A percentile compares a stretch with the other conserved stretches of the same genome.
Conservation (phyloP, 495 filamentous ascomycete species). For the Paragyromitra xinjiangensis region DNA sequence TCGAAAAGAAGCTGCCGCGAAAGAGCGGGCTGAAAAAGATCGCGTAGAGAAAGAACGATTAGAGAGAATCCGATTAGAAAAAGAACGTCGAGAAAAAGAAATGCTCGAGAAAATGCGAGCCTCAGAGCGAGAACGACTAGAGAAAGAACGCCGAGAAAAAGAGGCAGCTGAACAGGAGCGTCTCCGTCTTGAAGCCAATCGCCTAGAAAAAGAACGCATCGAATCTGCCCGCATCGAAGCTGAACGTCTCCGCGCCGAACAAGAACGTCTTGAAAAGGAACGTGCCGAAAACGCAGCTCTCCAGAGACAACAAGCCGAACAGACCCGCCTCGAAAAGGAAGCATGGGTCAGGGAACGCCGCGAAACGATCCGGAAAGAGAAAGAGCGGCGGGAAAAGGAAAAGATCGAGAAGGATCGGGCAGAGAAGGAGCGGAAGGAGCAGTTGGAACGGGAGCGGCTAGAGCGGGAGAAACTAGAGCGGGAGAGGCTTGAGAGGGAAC, state of each 20-base stretch:
- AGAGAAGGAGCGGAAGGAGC: conserved; percentile 55
- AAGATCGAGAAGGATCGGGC: conserved; percentile 45
- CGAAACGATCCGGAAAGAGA: conserved; percentile 59
- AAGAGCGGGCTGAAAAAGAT: conserved; percentile 24
- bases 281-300: conserved; percentile 26
- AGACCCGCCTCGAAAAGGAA: conserved; percentile 61
- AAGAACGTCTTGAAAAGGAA: conserved; percentile 50
- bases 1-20: conserved; percentile 30
- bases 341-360: conserved; percentile 65
- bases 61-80: conserved; percentile 36
- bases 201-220: conserved; percentile 43
- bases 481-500: conserved; percentile 60
- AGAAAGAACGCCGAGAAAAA: conserved; percentile 33
- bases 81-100: conserved; percentile 56
- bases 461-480: conserved; percentile 62
- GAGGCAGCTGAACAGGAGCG: conserved; percentile 56
- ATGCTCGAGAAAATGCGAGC: conserved; percentile 59
- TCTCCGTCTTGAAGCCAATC: conserved; percentile 24
- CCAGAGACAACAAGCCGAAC: conserved; percentile 39
- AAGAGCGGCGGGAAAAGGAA: conserved; percentile 59
- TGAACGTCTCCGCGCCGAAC: conserved; percentile 41
- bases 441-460: conserved; percentile 57
- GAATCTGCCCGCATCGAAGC: conserved; percentile 32
- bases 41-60: conserved; percentile 41
- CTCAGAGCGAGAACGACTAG: conserved; percentile 51